These are phyloP conservation scores for Ascodesmis nigricans DNA, from an alignment of 495 filamentous ascomycete genomes.

Conservation along the genomic window DNA sequence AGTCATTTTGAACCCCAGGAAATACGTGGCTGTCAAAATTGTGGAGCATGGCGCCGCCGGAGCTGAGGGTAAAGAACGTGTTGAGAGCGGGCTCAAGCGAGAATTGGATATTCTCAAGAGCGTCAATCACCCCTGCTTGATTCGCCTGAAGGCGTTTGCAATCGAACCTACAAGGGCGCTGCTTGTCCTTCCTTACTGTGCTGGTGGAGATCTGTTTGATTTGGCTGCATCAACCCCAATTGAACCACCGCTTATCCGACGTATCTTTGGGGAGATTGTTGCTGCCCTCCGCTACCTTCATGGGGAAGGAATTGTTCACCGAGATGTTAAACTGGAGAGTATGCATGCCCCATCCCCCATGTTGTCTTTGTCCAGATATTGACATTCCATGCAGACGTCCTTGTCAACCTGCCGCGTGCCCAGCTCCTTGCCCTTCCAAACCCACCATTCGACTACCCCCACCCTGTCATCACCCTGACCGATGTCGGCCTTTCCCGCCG, in stretches of 20 bases:
- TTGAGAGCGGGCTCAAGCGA: constrained; percentile 78
- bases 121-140: constrained; percentile 69
- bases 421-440: constrained; percentile 28
- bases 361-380: too few species aligned
- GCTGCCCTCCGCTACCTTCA: constrained; percentile 73
- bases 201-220: constrained; percentile 88
- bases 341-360: constrained; percentile 23
- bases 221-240: constrained; percentile 51
- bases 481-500: constrained; percentile 79
- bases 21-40: constrained; percentile 81
- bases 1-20: constrained; percentile 30
- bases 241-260: constrained; percentile 44
- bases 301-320: constrained; percentile 64
- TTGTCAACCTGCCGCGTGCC: constrained; percentile 53
- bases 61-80: constrained; percentile 58
- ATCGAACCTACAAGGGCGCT: constrained; percentile 60
- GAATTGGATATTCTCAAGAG: constrained; percentile 81
- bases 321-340: constrained; percentile 98
- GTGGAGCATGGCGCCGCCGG: constrained; percentile 86
- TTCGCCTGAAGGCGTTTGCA: constrained; percentile 72
- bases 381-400: constrained; percentile 42
- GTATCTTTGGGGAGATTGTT: constrained; percentile 79
- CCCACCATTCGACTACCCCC: constrained; percentile 35
- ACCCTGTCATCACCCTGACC: constrained; percentile 67
- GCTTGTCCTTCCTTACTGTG: constrained; percentile 73